Evolutionary conservation across 805 yeast species (phyloP), one percentile per base, ranked within the genome.

Genomic region (Groenewaldozyma salmanticensis): DNA sequence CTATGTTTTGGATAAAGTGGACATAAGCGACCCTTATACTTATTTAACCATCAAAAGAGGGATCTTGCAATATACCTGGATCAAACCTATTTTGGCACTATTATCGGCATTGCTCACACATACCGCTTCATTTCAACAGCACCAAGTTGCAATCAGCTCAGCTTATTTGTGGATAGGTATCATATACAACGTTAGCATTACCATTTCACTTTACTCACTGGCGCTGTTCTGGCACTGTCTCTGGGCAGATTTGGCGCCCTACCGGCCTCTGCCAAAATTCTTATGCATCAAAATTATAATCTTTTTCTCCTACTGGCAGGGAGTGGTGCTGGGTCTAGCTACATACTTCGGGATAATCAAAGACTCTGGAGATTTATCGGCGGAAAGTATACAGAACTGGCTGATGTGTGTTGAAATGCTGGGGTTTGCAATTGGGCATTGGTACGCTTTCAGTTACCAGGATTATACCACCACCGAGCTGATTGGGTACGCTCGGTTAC

Each of bases 231-330:
- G 98, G 98, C 80, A 77, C 55, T 84, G 94, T 50, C 66, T 92
- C n/a, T 78, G 82, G 63, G 57, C 55, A 2, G 96, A 88, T 52
- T 68, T 92, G 50, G 71, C 66, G 40, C 82, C 80, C 1, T 88
- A 80, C 64, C 74, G 84, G 41, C 97, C 97, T 2, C 78, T 92
- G 74, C 87, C 94, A 7, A 88, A 88, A 62, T 92, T 92, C 58
- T 59, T 92, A 31, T 87, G 96, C 63, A 95, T 92, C 36, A 92
- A 92, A 56, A 70, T 87, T 48, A 86, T 92, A 41, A 88, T 92
- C 37, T 92, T 92, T 68, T 97, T 96, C 19, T 83, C 95, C n/a
- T 92, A 87, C 58, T 92, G 99, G 99, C 98, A 92, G 58, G 86
- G 94, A 65, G 71, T 61, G 65, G 70, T 54, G 50, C 70, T 52